Evolutionary conservation across 176 grass and related monocot species (phyloP), one percentile per base, ranked within the genome.

Genomic region (Oryza nivara): DNA sequence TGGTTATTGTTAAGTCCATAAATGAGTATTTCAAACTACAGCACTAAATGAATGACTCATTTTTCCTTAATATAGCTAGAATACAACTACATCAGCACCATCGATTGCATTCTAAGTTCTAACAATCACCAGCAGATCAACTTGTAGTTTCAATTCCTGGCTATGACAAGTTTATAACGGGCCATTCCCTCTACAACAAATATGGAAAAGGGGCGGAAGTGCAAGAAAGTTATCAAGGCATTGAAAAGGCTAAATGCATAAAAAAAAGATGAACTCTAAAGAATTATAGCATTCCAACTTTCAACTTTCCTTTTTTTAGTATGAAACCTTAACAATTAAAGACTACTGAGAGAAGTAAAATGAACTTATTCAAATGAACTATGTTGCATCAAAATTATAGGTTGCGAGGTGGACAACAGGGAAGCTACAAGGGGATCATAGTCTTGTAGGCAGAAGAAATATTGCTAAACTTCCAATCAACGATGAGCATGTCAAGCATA

Each of bases 1-100:
- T 75, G 88, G 73, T 86, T 82, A 70, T 78, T 67, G 12, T 73
- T 17, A 74, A 74, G 70, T 36, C 47, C 35, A 38, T 80, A 79
- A 72, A 68, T 49, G 23, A 34, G 67, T 32, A 86, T 68, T 28
- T 84, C 44, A 76, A 78, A 25, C 36, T 51, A 11, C 45, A 74
- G 9, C 11, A 77, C 52, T 26, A 9, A 25, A 38, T 9, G 11
- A 63, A 63, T 10, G 20, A 10, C 22, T 63, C 23, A 17, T 75
- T 2, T 86, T 74, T 43, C 68, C 30, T 38, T 54, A 26, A 52
- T 65, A 51, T 22, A 88, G 58, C 43, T 67, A 34, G 23, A 68
- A 45, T 44, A 74, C 65, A 65, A 47, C 7, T 9, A 74, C 43
- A 72, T n/a, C 9, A 83, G 67, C 34, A 13, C 10, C 11, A 8